Base-by-base conservation (phyloP, 768 basidiomycete genomes). In the Gautieria morchelliformis region DNA sequence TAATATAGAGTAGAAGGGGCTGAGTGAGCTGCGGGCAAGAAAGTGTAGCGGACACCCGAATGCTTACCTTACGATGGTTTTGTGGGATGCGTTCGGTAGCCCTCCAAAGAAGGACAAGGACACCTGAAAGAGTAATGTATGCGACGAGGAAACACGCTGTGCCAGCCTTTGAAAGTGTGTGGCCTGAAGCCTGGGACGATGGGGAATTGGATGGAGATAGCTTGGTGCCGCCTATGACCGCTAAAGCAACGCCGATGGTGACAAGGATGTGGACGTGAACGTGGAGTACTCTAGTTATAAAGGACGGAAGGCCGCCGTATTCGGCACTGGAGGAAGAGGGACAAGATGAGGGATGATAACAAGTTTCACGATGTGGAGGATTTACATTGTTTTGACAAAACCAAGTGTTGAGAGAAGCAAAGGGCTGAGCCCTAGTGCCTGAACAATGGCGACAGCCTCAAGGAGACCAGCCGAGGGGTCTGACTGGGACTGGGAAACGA, bases 391-490 rank as follows among this genome's bases (percentile, higher is more conserved):
- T 52, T 64, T 61, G 30, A 75, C 48, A 55, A 75, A 60, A 6
- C 72, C 74, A 1, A 74, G 63, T 1, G 73, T 71, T 4, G 68
- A 66, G 17, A 72, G 53, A 7, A 76, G 58, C 30, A 75, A 61
- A 15, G 75, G 75, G 0, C 74, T 72, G n/a, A 74, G 44, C 11
- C 74, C 74, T 27, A 73, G 65, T 3, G 66, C 62, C 54, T 73
- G 72, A 10, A 76, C 65, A 20, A 71, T 76, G 60, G 78, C 78
- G 35, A 79, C 78, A 42, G 82, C 77, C 49, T 75, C 73, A 59
- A 77, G 78, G 37, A 85, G 62, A 49, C 75, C 75, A 39, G 62
- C 63, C n/a, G 55, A 9, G 30, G 55, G 55, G 30, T 56, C 4
- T 12, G 44, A 24, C 30, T 46, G 14, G 19, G 30, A 1, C 14